Conservation (phyloP, 2,329 filamentous ascomycete genomes). For the Sarocladium strictum region DNA sequence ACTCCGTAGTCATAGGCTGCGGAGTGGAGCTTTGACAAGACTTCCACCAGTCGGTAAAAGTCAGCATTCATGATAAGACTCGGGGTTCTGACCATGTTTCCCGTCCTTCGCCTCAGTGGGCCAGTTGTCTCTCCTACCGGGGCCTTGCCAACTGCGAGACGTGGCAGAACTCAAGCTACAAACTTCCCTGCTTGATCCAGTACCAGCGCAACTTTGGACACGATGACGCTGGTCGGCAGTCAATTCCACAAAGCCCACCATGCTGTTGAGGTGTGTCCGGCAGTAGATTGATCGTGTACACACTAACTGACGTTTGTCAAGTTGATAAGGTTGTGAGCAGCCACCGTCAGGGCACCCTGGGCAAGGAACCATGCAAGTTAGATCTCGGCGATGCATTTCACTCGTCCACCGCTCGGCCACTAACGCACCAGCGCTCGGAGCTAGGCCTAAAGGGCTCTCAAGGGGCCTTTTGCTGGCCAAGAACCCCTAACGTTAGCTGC, state of each 20-base stretch:
- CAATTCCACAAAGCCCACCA: neutral
- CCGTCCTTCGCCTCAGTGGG: neutral
- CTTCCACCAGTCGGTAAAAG: conserved; percentile 1
- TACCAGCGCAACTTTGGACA: neutral
- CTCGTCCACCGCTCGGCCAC: neutral
- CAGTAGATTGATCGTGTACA: neutral
- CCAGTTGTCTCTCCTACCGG: too few species aligned
- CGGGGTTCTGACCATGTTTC: neutral
- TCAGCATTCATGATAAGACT: neutral
- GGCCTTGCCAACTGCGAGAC: too few species aligned
- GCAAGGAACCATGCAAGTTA: neutral
- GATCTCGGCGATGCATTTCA: conserved; percentile 1
- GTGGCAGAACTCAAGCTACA: too few species aligned
- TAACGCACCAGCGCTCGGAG: neutral
- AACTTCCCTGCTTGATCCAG: neutral
- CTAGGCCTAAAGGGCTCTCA: neutral
- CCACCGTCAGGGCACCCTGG: neutral
- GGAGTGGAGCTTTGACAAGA: neutral
- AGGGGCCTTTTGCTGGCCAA: conserved; percentile 8
- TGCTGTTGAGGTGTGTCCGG: neutral
- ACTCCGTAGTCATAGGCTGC: neutral
- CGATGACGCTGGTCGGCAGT: neutral
- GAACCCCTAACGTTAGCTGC: neutral
- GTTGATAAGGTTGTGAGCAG: conserved; percentile 4
- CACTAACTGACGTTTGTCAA: neutral